Percentiles rank a stretch among this genome's conserved stretches.
These are phyloP conservation scores for Komagataella ulmi DNA, from an alignment of 805 yeast genomes.

Conservation along the genomic window DNA sequence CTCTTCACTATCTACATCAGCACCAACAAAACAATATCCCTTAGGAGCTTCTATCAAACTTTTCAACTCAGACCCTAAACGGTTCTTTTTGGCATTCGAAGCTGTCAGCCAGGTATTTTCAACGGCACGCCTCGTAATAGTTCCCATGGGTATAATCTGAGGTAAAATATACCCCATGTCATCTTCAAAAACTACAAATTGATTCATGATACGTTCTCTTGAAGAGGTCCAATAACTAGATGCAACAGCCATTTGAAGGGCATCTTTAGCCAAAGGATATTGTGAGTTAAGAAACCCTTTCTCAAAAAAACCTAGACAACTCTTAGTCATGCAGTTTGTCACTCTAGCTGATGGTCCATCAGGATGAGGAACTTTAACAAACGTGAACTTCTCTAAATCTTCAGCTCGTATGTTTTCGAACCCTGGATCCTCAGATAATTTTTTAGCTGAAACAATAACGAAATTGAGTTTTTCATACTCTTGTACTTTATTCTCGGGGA, in stretches of 20 bases:
- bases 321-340: slow-evolving; percentile 65
- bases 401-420: slow-evolving; percentile 4
- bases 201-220: slow-evolving; percentile 70
- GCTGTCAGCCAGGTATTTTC: slow-evolving; percentile 98
- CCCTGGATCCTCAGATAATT: slow-evolving; percentile 6
- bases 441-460: slow-evolving; percentile 7
- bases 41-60: slow-evolving; percentile 76
- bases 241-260: slow-evolving; percentile 60
- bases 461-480: slow-evolving; percentile 26
- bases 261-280: slow-evolving; percentile 60
- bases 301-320: slow-evolving; percentile 60
- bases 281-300: slow-evolving; percentile 60
- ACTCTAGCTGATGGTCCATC: slow-evolving; percentile 68
- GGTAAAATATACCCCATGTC: slow-evolving; percentile 68
- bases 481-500: slow-evolving; percentile 24
- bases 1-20: slow-evolving; percentile 98
- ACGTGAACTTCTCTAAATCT: slow-evolving; percentile 8
- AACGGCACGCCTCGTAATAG: slow-evolving; percentile 90
- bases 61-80: slow-evolving; percentile 91
- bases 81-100: slow-evolving; percentile 72
- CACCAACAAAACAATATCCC: slow-evolving; percentile 91
- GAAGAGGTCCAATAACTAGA: slow-evolving; percentile 92
- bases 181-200: slow-evolving; percentile 61
- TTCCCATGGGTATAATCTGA: slow-evolving; percentile 83
- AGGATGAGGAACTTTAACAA: slow-evolving; percentile 78